Evolutionary conservation across 164 flowering plant genomes (phyloP).

Genomic region (Kalanchoe fedtschenkoi): DNA sequence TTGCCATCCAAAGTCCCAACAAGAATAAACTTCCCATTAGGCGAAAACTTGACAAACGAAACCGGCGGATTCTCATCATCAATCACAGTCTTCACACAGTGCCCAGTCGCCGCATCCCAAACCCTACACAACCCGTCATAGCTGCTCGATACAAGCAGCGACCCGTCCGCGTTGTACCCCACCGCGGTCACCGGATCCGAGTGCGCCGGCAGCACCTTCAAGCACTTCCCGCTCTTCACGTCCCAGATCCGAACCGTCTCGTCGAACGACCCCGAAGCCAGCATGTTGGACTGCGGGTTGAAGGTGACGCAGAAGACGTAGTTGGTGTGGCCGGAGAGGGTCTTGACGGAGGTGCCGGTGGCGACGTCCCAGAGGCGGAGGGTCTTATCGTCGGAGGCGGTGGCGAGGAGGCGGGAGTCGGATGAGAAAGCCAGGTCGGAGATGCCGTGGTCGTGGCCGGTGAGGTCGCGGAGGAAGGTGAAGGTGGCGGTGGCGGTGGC

Average conservation of each 20-base stretch:
- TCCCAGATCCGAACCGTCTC: conserved; percentile 99
- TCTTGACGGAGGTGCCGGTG: conserved; percentile 46
- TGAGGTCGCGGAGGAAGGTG: conserved; percentile 36
- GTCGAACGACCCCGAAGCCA: conserved; percentile 84
- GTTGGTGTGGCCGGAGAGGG: conserved; percentile 82
- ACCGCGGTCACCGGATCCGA: conserved; percentile 94
- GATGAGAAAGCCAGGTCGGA: conserved; percentile 87
- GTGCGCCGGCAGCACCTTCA: conserved; percentile 89
- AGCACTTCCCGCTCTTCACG: conserved; percentile 75
- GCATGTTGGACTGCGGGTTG: conserved; percentile 86
- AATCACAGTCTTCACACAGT: conserved; percentile 90
- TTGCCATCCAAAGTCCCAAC: conserved; percentile 86
- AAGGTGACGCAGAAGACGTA: conserved; percentile 83
- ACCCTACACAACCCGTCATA: conserved; percentile 90
- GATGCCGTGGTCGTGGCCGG: conserved; percentile 70
- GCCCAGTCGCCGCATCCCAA: conserved; percentile 94
- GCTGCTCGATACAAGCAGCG: conserved; percentile 74
- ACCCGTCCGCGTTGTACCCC: conserved; percentile 60
- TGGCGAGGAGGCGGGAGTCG: conserved; percentile 61
- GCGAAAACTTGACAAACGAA: conserved; percentile 78
- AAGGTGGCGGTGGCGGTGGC: conserved; percentile 16
- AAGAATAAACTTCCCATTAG: conserved; percentile 88
- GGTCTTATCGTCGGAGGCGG: conserved; percentile 91
- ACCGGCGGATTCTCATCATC: conserved; percentile 97
- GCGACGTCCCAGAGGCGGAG: conserved; percentile 69